Evolutionary conservation across 2,329 filamentous ascomycete genomes (phyloP), one percentile per base, ranked within the genome.

Genomic region (Botryotinia globosa): DNA sequence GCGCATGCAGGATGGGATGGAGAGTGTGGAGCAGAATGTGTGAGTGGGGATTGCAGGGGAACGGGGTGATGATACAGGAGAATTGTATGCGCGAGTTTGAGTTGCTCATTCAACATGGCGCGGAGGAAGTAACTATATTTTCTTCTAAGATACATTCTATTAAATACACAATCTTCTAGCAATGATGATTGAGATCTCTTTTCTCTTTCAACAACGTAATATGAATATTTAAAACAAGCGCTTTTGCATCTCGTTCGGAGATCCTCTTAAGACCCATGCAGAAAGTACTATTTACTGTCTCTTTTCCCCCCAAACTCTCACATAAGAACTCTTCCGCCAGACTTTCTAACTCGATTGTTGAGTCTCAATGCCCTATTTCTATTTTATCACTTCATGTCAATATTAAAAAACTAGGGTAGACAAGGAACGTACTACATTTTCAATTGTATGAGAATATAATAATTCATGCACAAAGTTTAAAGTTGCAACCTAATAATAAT

Each of bases 401-500:
- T 2, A 48, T 25, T 7, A 25, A 4, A 22, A 25, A 3, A 25
- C 25, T 16, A 54, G 0, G 48, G 10, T 2, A 54, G 5, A 25
- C n/a, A 25, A n/a, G 16, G 25, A 54, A 54, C 10, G 14, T n/a
- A 16, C 14, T n/a, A 4, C 25, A 25, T 54, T n/a, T 54, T 54
- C 12, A 54, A 12, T n/a, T 54, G 48, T n/a, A 3, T 6, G 20
- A 45, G 4, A 12, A 12, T n/a, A 14, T 51, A 4, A 51, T 51
- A 4, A 10, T 51, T 4, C 25, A 12, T 14, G 3, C 16, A 8
- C 16, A 5, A 14, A 29, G 12, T 54, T n/a, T 10, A 29, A 29
- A 8, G 0, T 3, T 29, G 3, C 1, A n/a, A 29, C 16, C 1
- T 18, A 29, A 8, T 4, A 54, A 12, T 25, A 18, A 8, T 2